Base-by-base conservation (phyloP, 768 basidiomycete species). In the Boletus coccyginus region DNA sequence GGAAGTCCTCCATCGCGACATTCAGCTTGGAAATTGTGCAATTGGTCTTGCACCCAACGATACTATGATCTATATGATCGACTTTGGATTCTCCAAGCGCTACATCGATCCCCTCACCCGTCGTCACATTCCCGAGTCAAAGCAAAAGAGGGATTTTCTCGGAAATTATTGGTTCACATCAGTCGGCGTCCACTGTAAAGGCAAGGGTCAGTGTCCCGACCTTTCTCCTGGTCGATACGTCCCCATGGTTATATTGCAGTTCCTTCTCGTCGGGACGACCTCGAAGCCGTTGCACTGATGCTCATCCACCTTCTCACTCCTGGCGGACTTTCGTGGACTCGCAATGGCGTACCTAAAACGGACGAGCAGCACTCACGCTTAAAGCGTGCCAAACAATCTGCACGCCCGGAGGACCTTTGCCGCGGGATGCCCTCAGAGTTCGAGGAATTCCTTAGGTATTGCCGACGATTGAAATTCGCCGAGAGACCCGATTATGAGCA, bases 91-190 rank as follows among this genome's bases (percentile, higher is more conserved):
- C 68, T 88, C 88, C 17, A 91, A 90, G 64, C 79, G 79, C 33
- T 92, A 88, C 59, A 83, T 90, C 59, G 87, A 92, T 70, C 78
- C 80, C 21, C 59, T 68, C 45, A 88, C 86, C 4, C 77, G 72
- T 42, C 78, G 80, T n/a, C 89, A 92, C 63, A 88, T 92, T 55
- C 82, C 83, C 17, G 85, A 90, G 54, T 85, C 83, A 62, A 83
- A 78, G 50, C 72, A 71, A 32, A 85, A 84, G 66, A 82, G 87
- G 41, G 85, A 89, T 63, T 91, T 92, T 60, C 83, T 91, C 50
- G 89, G 89, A 27, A 92, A 92, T 66, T 92, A 90, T 66, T 92
- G 88, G 87, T 92, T 92, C 66, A 85, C 82, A 74, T 86, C 89
- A 12, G 80, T 91, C 5, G 81, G 80, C 40, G 90, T 91, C 12